Evolutionary conservation across 768 basidiomycete genomes (phyloP), one percentile per base, ranked within the genome.

Genomic region (Lentinus tigrinus): DNA sequence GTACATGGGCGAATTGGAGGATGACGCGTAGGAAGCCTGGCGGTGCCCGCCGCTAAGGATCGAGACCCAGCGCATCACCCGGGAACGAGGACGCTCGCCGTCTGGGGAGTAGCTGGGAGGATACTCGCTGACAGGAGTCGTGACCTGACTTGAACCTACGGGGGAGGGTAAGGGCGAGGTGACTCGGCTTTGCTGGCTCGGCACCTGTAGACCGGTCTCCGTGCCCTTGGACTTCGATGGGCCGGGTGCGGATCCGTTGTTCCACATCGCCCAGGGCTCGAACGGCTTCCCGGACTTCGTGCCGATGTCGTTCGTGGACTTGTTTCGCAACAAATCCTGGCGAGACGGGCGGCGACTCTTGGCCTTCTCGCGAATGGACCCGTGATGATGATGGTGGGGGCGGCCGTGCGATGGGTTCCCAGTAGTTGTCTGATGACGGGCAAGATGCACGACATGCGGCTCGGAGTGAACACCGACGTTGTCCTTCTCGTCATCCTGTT

Each of bases 391-490:
- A 54, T 52, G 14, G 58, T 58, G 49, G 11, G 49, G 55, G 31
- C 52, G 59, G 19, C 66, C 65, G 64, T 71, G 28, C 19, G 34
- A 37, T 6, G 63, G 61, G 7, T 63, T 57, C 3, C 60, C 60
- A n/a, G 61, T 28, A 5, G 61, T 52, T 23, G 59, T 57, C 27
- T 57, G 54, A 36, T 52, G 62, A 8, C 63, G 53, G 3, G 48
- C 34, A 5, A 65, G 44, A n/a, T 61, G 52, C 16, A 53, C 47
- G 28, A 60, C 52, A 47, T 64, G 58, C 14, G 77, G 73, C 43
- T 69, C 69, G 14, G 77, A 73, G 13, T 63, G 67, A 40, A 69
- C 69, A 19, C 69, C 74, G n/a, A 69, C 60, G n/a, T 56, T 26
- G 34, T 69, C 59, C 28, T 63, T 64, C 27, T 67, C 65, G 5